Conservation (phyloP, 2,329 filamentous ascomycete species). For the Phyllosticta citribraziliensis region DNA sequence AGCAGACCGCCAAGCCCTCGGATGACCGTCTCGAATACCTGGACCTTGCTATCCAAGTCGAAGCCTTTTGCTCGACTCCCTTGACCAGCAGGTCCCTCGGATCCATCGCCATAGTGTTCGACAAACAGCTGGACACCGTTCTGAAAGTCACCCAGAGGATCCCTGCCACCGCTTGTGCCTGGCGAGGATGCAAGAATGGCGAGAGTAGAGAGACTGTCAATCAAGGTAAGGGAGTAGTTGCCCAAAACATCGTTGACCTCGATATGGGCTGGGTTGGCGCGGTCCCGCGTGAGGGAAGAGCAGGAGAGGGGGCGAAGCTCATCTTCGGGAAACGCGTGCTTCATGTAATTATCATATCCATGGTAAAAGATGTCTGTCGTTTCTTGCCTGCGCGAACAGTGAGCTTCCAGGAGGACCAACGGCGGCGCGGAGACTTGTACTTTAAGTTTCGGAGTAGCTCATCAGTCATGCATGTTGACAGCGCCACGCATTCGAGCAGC, state of each 20-base stretch:
- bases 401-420: slow-evolving; percentile 2
- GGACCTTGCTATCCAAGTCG: slow-evolving; percentile 93
- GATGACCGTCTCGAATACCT: slow-evolving; percentile 97
- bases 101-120: slow-evolving; percentile 77
- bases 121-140: slow-evolving; percentile 67
- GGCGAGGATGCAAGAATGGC: slow-evolving; percentile 79
- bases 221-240: slow-evolving; percentile 91
- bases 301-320: slow-evolving; percentile 86
- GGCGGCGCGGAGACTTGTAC: slow-evolving; percentile 14
- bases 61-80: slow-evolving; percentile 72
- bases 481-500: slow-evolving; percentile 20
- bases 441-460: slow-evolving; percentile 29
- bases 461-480: slow-evolving; percentile 36
- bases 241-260: slow-evolving; percentile 92
- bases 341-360: slow-evolving; percentile 92
- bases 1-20: slow-evolving; percentile 81
- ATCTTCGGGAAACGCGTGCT: slow-evolving; percentile 89
- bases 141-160: slow-evolving; percentile 55
- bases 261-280: slow-evolving; percentile 65
- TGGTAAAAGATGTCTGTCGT: slow-evolving; percentile 80
- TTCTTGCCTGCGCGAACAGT: slow-evolving; percentile 28
- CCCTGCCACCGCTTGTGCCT: slow-evolving; percentile 44
- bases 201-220: slow-evolving; percentile 89
- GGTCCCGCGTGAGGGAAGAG: slow-evolving; percentile 72
- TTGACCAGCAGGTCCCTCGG: slow-evolving; percentile 54